Conservation (phyloP, 768 basidiomycete genomes). For the Botryobasidium botryosum region DNA sequence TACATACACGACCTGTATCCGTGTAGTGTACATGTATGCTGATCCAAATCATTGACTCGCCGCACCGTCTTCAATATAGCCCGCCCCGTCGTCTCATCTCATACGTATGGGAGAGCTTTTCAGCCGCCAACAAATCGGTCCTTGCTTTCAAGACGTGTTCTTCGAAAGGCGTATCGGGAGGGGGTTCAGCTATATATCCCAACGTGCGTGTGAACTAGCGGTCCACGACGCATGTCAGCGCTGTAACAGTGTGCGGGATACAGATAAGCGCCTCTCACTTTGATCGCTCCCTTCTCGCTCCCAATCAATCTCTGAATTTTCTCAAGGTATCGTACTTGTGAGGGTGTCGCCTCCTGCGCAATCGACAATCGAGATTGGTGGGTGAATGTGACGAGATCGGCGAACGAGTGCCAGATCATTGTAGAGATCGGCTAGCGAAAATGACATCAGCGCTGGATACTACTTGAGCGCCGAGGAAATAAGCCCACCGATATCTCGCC, state of each 20-base stretch:
- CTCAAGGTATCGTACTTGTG: slow-evolving; percentile 33
- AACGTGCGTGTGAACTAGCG: slow-evolving; percentile 40
- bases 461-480: background rate
- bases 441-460: background rate
- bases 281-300: slow-evolving; percentile 32
- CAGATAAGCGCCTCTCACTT: slow-evolving; percentile 24
- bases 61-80: too few relatives aligned
- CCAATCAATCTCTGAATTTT: slow-evolving; percentile 30
- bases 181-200: slow-evolving; percentile 34
- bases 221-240: background rate
- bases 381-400: slow-evolving; percentile 48
- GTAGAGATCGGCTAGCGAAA: slow-evolving; percentile 32
- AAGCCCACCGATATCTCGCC: background rate
- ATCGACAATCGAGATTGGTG: slow-evolving; percentile 36
- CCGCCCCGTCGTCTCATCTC: slow-evolving; percentile 20
- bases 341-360: slow-evolving; percentile 32
- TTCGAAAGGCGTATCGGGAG: slow-evolving; percentile 28
- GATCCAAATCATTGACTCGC: too few relatives aligned
- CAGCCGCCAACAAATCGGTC: slow-evolving; percentile 49
- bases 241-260: background rate
- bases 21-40: too few relatives aligned
- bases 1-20: too few relatives aligned
- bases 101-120: slow-evolving; percentile 40
- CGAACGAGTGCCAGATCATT: slow-evolving; percentile 40
- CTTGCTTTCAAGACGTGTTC: slow-evolving; percentile 38